Evolutionary conservation across 1,139 yeast genomes (phyloP).

Genomic region (Yarrowia galli): DNA sequence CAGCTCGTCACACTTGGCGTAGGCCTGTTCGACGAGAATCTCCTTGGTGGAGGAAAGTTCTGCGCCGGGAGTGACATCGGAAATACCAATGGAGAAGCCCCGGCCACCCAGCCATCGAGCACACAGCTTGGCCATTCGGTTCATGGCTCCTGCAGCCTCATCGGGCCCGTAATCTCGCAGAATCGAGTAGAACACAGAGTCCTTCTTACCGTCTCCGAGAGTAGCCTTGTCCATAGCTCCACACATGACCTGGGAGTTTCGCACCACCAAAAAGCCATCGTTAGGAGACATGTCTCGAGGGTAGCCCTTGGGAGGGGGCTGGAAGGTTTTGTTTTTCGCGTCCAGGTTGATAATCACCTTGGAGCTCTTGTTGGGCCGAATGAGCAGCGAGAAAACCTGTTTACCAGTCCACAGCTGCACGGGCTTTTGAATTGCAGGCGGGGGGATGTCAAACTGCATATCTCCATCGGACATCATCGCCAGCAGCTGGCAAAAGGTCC

Average conservation of each 20-base stretch:
- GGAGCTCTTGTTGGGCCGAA: constrained; percentile 77
- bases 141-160: constrained; percentile 96
- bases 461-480: constrained; percentile 97
- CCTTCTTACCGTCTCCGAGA: constrained; percentile 97
- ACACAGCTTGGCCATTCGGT: constrained; percentile 97
- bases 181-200: constrained; percentile 93
- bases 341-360: constrained; percentile 89
- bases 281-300: constrained; percentile 97
- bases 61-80: constrained; percentile 93
- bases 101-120: constrained; percentile 93
- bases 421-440: constrained; percentile 93
- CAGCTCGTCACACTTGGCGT: constrained; percentile 88
- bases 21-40: constrained; percentile 88
- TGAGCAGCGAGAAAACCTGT: constrained; percentile 87
- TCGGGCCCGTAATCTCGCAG: constrained; percentile 93
- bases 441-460: constrained; percentile 88
- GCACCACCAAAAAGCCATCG: constrained; percentile 89
- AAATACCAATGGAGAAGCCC: constrained; percentile 97
- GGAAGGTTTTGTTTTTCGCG: constrained; percentile 90
- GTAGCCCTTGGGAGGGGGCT: constrained; percentile 69
- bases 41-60: constrained; percentile 82
- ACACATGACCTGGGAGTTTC: constrained; percentile 86
- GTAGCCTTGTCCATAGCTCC: constrained; percentile 98
- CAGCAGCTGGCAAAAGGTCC: constrained; percentile 78
- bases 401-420: constrained; percentile 95